Evolutionary conservation across 306 rosid genomes (phyloP).

Genomic region (Quercus bicolor): DNA sequence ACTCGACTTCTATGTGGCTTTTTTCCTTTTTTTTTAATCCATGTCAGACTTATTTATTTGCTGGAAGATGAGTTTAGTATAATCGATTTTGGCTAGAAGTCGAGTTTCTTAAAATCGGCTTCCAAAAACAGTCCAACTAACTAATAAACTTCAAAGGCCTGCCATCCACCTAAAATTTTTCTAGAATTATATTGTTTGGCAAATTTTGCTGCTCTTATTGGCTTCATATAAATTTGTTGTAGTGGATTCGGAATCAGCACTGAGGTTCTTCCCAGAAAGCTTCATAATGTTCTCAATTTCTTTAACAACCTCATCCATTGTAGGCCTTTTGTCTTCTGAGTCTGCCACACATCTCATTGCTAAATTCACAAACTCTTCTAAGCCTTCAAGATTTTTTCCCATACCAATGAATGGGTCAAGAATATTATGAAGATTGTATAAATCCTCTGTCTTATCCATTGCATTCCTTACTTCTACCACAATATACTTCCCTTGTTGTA

Average conservation of each 20-base stretch:
- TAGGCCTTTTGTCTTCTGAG: conserved; percentile 27
- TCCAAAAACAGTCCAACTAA: too few species aligned
- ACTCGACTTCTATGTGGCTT: too few species aligned
- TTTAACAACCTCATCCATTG: conserved; percentile 42
- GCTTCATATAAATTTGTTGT: conserved; percentile 20
- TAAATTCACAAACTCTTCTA: conserved; percentile 31
- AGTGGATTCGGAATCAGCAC: conserved; percentile 2
- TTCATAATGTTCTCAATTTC: conserved; percentile 33
- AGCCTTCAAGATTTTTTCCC: conserved; percentile 16
- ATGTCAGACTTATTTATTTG: too few species aligned
- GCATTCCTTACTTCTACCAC: conserved; percentile 28
- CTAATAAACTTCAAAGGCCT: too few species aligned
- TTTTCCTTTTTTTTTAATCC: too few species aligned
- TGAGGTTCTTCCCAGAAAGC: conserved; percentile 22
- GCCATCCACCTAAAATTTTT: too few species aligned
- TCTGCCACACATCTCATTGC: conserved; percentile 40
- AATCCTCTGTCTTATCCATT: conserved; percentile 22
- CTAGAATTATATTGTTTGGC: too few species aligned
- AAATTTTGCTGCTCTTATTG: too few species aligned
- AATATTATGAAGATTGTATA: conserved; percentile 25
- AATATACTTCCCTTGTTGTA: conserved; percentile 31
- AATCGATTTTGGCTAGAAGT: too few species aligned
- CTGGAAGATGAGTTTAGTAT: too few species aligned
- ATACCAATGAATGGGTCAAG: conserved; percentile 23
- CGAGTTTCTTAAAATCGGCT: too few species aligned